These are phyloP conservation scores for Chrysochromulina parva DNA, from an alignment of 78 protist species.

Conservation along the genomic window DNA sequence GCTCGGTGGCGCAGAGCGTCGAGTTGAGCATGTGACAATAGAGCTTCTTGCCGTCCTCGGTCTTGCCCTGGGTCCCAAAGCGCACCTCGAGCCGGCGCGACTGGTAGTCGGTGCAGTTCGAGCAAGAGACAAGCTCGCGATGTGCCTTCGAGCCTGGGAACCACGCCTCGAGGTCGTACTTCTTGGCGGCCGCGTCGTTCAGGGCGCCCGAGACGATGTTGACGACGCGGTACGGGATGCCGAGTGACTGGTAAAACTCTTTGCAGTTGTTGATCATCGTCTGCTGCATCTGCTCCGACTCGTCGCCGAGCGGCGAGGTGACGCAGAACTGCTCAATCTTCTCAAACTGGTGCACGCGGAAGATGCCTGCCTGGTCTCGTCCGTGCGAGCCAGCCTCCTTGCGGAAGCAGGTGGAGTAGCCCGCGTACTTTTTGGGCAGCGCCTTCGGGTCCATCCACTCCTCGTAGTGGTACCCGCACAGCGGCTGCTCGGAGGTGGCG, in stretches of 20 bases:
- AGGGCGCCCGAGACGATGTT: constrained; percentile 95
- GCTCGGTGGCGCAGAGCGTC: constrained; percentile 95
- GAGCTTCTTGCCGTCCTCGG: constrained; percentile 3
- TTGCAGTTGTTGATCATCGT: constrained; percentile 89
- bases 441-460: constrained; percentile 60
- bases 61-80: constrained; percentile 58
- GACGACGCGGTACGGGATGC: constrained; percentile 96
- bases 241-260: constrained; percentile 84
- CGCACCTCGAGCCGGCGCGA: constrained; percentile 86
- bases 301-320: constrained; percentile 82
- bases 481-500: constrained; percentile 99
- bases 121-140: constrained; percentile 99
- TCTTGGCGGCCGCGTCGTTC: constrained; percentile 99
- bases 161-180: constrained; percentile 98
- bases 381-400: constrained; percentile 99
- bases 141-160: constrained; percentile 94
- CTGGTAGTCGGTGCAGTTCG: constrained; percentile 99
- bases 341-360: constrained; percentile 99
- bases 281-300: constrained; percentile 88
- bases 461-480: constrained; percentile 91
- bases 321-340: constrained; percentile 98
- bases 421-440: constrained; percentile 85
- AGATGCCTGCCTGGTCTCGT: constrained; percentile 96
- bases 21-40: constrained; percentile 74
- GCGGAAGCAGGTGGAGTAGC: constrained; percentile 98